These are phyloP conservation scores for Dichotomocladium elegans DNA, from an alignment of 371 early-diverging fungal genomes.

Conservation along the genomic window DNA sequence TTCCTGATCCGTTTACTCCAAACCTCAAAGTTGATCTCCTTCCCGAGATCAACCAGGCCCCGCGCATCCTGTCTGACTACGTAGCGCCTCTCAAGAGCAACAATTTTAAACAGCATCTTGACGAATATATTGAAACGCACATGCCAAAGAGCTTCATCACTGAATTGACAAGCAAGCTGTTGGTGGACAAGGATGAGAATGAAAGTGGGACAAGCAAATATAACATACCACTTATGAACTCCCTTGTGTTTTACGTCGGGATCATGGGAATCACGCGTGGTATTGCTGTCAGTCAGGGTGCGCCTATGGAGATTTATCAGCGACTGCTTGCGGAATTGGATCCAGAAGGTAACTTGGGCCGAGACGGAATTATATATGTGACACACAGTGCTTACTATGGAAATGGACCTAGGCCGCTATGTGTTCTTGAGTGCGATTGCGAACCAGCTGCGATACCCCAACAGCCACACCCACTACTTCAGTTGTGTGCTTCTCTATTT, in stretches of 20 bases:
- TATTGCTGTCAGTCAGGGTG: slow-evolving; percentile 64
- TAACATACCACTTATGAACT: slow-evolving; percentile 78
- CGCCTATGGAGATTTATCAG: slow-evolving; percentile 81
- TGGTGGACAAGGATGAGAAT: slow-evolving; percentile 4
- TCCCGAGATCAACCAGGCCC: slow-evolving; percentile 82
- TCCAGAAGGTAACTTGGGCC: slow-evolving; percentile 61
- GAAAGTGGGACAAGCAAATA: too few species aligned
- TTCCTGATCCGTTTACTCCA: slow-evolving; percentile 96
- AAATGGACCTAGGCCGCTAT: slow-evolving; percentile 63
- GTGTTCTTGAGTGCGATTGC: slow-evolving; percentile 87
- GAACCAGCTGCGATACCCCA: slow-evolving; percentile 96
- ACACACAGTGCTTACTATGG: not conserved
- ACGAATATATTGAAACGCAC: slow-evolving; percentile 65
- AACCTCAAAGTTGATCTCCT: slow-evolving; percentile 90
- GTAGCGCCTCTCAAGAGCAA: slow-evolving; percentile 51
- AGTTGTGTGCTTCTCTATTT: slow-evolving; percentile 78
- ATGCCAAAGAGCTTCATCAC: slow-evolving; percentile 59
- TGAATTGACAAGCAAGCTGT: slow-evolving; percentile 49
- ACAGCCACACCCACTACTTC: slow-evolving; percentile 93
- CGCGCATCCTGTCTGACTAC: slow-evolving; percentile 84
- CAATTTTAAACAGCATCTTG: slow-evolving; percentile 70
- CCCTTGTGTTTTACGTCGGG: slow-evolving; percentile 87
- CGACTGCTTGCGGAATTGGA: slow-evolving; percentile 74
- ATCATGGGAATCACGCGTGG: slow-evolving; percentile 67
- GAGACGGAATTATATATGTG: not conserved